Percentiles rank a stretch among this genome's conserved stretches.
phyloP scores from a whole-genome alignment of 441 rosid genomes.

The Populus hybrid region DNA sequence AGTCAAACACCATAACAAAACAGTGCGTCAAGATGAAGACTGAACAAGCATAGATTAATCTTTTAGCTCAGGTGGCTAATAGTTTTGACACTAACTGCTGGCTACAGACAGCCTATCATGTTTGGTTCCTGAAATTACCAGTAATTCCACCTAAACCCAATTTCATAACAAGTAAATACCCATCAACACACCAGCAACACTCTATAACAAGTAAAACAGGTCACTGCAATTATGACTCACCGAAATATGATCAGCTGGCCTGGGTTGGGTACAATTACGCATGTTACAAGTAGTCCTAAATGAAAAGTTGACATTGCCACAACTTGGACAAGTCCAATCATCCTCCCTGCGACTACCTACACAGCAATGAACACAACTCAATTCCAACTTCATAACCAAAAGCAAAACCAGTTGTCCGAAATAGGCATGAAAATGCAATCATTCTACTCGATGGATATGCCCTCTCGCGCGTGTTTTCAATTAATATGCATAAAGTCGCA shows the following conservation, averaged over 20 bases:
- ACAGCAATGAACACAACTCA: neutral
- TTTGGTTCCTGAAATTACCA: slow-evolving; percentile 1
- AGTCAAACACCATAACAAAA: neutral
- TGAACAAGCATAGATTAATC: neutral
- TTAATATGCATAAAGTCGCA: neutral
- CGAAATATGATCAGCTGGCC: slow-evolving; percentile 89
- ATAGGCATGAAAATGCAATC: neutral
- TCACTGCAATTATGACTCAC: slow-evolving; percentile 32
- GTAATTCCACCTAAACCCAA: neutral
- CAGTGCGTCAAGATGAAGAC: neutral
- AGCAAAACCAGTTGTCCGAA: neutral
- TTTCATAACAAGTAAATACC: neutral
- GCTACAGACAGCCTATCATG: neutral
- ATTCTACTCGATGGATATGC: neutral
- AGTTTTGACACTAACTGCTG: neutral
- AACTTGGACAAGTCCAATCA: slow-evolving; percentile 98
- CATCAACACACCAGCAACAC: neutral
- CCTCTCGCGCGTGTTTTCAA: neutral
- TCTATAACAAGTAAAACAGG: neutral
- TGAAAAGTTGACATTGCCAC: slow-evolving; percentile 95
- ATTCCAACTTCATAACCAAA: neutral
- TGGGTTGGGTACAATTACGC: slow-evolving; percentile 95
- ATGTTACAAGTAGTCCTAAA: slow-evolving; percentile 97
- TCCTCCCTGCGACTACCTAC: slow-evolving; percentile 96
- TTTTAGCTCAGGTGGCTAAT: neutral